Evolutionary conservation across 495 filamentous ascomycete genomes (phyloP).

Genomic region (Hyaloscypha variabilis): DNA sequence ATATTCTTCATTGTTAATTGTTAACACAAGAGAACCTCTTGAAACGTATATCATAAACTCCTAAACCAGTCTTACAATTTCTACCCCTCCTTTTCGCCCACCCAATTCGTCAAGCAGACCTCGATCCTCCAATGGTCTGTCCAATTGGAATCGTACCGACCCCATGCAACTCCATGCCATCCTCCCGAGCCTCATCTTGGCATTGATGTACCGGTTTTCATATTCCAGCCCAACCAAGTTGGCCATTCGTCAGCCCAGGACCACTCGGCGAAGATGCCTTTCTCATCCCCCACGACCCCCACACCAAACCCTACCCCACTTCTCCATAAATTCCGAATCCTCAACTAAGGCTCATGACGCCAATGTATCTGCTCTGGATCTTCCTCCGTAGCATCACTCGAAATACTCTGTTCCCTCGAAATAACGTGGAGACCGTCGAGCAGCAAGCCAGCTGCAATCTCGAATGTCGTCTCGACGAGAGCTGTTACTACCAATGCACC

Average conservation of each 20-base stretch:
- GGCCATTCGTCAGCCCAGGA: background rate
- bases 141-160: background rate
- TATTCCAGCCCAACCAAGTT: background rate
- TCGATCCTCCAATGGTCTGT: background rate
- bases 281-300: background rate
- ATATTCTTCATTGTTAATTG: background rate
- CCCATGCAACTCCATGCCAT: background rate
- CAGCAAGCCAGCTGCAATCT: background rate
- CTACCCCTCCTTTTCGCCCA: background rate
- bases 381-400: slow-evolving; percentile 9
- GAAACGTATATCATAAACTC: background rate
- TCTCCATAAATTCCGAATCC: background rate
- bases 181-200: background rate
- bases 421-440: slow-evolving; percentile 16
- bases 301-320: background rate
- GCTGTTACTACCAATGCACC: background rate
- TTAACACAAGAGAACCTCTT: background rate
- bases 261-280: background rate
- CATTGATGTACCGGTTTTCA: background rate
- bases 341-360: background rate
- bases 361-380: background rate
- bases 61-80: background rate
- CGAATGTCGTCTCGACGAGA: slow-evolving; percentile 6
- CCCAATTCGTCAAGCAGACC: background rate
- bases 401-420: slow-evolving; percentile 13